phyloP scores from a whole-genome alignment of 257 asterid genomes.

The Galeopsis tetrahit region DNA sequence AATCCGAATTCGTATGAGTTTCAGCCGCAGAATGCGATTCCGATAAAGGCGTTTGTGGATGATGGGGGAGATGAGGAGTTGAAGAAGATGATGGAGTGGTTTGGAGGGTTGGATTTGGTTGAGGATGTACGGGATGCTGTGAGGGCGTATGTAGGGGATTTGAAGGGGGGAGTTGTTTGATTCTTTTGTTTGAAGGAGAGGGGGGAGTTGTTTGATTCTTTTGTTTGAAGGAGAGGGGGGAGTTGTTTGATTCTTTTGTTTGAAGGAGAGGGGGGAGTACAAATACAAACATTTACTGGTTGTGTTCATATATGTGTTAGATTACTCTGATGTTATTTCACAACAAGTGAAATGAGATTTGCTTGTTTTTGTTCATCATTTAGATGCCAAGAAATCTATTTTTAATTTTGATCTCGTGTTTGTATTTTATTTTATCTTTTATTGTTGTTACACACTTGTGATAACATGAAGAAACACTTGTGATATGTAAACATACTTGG shows the following conservation, averaged over 20 bases:
- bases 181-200: neutral
- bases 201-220: neutral
- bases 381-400: no score
- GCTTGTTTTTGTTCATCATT: no score
- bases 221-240: slow-evolving; percentile 32
- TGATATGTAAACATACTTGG: no score
- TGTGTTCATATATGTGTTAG: slow-evolving; percentile 37
- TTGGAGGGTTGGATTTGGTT: slow-evolving; percentile 53
- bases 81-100: slow-evolving; percentile 57
- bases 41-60: slow-evolving; percentile 66
- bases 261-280: neutral
- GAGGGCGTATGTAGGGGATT: slow-evolving; percentile 44
- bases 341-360: neutral
- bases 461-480: no score
- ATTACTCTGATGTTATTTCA: neutral
- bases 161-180: slow-evolving; percentile 13
- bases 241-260: no score
- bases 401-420: no score
- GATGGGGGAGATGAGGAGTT: slow-evolving; percentile 76
- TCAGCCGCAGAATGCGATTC: slow-evolving; percentile 81
- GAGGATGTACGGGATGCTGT: slow-evolving; percentile 74
- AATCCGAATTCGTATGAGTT: slow-evolving; percentile 76
- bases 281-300: slow-evolving; percentile 40
- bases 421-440: no score
- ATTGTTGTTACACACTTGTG: no score